Evolutionary conservation across 176 grass and related monocot genomes (phyloP), one percentile per base, ranked within the genome.

Genomic region (Aegilops speltoides): DNA sequence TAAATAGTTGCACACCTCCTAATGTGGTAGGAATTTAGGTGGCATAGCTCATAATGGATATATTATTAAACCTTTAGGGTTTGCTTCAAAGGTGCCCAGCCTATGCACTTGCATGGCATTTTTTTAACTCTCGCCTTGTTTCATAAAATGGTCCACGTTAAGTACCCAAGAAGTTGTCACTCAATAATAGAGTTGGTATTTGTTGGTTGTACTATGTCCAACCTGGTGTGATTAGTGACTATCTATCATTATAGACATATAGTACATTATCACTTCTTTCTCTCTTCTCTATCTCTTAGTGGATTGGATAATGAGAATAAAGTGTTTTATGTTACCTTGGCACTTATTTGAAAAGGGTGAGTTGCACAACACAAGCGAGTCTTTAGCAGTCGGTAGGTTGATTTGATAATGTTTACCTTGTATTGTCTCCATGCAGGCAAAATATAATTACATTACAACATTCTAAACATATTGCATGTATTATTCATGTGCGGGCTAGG

Each of bases 181-280:
- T 28, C 20, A 59, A 56, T 38, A 57, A 78, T 68, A 78, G 22
- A 78, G 26, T 73, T 45, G 68, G 78, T 81, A 64, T 34, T 54
- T 29, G 17, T 64, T 66, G 22, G 59, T 31, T 87, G 20, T 65
- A 56, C 31, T n/a, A 6, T 26, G 29, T 54, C 11, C 7, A 37
- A 16, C 2, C 20, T 3, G 62, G 77, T 67, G 46, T 77, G 61
- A 77, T 31, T 59, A 68, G 43, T 23, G 7, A 22, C n/a, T 59
- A 13, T 13, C 4, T 66, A 81, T 81, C 36, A 48, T 63, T 48
- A 60, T 40, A 65, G 22, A 28, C 62, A 34, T 36, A 23, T 76
- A 40, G 41, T 65, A 75, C 6, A 1, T 6, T 81, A 25, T 28
- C 78, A 62, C 78, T 31, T 23, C 19, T 69, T 23, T 48, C 6